Conservation (phyloP, 1,139 yeast species). For the Scheffersomyces lignicola region DNA sequence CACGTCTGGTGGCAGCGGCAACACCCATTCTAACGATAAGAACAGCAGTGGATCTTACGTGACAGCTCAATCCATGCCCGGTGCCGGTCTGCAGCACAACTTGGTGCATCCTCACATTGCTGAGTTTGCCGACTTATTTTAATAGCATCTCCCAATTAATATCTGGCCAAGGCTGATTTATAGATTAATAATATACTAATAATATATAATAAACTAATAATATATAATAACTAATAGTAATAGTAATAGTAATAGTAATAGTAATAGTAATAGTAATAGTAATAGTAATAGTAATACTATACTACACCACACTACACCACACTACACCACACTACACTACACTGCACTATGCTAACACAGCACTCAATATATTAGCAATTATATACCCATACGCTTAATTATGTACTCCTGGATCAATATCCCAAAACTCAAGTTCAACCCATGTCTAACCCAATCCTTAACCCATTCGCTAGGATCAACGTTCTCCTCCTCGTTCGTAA, state of each 20-base stretch:
- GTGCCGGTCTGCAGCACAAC: conserved; percentile 10
- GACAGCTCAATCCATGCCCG: conserved; percentile 1
- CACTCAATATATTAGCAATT: conserved; percentile 8
- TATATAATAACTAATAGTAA: background rate
- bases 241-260: too few relatives aligned
- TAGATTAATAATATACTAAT: conserved; percentile 2
- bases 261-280: too few relatives aligned
- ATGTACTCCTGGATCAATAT: conserved; percentile 89
- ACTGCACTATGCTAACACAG: too few relatives aligned
- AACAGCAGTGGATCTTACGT: conserved; percentile 2
- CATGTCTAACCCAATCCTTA: conserved; percentile 86
- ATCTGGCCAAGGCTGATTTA: background rate
- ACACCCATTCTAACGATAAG: conserved; percentile 4
- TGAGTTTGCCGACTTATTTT: conserved; percentile 50
- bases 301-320: too few relatives aligned
- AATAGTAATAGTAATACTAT: too few relatives aligned
- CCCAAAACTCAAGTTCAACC: conserved; percentile 77
- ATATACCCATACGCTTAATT: conserved; percentile 84
- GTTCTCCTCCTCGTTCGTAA: conserved; percentile 19
- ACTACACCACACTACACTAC: too few relatives aligned
- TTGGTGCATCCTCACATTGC: conserved; percentile 48
- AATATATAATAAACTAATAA: background rate
- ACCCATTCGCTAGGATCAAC: conserved; percentile 95
- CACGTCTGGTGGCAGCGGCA: background rate
- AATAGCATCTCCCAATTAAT: conserved; percentile 8